Percentiles rank a stretch among this genome's conserved stretches.
Conservation (phyloP, 257 asterid genomes). For the Solanum megistacrolobum region DNA sequence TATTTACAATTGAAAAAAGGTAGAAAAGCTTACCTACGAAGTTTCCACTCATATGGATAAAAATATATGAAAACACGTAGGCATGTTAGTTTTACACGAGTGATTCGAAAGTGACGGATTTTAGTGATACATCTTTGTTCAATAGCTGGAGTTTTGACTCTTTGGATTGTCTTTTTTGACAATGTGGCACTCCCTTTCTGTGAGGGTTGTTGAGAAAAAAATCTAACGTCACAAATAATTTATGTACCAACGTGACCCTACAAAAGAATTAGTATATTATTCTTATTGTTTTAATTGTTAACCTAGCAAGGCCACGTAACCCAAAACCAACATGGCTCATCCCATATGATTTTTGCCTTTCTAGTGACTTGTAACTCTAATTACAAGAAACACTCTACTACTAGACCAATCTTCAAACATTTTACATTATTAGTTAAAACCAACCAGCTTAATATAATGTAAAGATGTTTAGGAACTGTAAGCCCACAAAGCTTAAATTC, state of each 20-base stretch:
- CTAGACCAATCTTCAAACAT: background rate
- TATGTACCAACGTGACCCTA: no score
- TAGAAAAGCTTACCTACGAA: background rate
- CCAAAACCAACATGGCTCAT: background rate
- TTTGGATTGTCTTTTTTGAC: background rate
- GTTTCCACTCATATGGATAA: background rate
- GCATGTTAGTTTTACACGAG: background rate
- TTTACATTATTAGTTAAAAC: background rate
- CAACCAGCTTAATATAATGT: background rate
- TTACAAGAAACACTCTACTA: background rate
- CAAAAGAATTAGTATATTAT: background rate
- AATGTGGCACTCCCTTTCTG: background rate
- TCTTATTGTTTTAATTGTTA: background rate
- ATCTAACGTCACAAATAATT: background rate
- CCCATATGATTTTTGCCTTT: background rate
- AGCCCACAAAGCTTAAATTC: background rate
- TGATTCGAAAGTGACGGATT: background rate
- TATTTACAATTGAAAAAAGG: background rate
- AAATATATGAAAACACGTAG: background rate
- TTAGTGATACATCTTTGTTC: background rate
- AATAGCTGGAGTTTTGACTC: background rate
- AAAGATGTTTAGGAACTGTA: background rate
- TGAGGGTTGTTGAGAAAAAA: no score
- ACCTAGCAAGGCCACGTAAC: background rate
- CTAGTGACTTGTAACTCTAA: background rate